phyloP scores from a whole-genome alignment of 495 filamentous ascomycete species.

The Poronia punctata region DNA sequence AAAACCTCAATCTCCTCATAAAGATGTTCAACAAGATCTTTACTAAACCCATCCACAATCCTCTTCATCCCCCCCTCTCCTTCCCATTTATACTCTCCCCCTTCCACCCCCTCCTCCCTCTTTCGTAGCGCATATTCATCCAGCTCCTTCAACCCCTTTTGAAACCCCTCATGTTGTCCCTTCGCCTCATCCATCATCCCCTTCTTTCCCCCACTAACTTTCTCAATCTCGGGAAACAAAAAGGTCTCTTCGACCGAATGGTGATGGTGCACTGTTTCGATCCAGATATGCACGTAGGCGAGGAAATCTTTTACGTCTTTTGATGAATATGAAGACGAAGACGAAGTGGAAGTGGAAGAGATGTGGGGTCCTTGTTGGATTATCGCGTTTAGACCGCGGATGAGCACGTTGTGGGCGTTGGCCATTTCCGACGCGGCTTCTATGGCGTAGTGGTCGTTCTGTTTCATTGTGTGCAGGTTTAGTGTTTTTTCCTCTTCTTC shows the following conservation, averaged over 20 bases:
- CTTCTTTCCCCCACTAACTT: conserved; percentile 8
- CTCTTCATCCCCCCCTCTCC: conserved; percentile 8
- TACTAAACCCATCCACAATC: conserved; percentile 10
- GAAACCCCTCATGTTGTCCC: conserved; percentile 11
- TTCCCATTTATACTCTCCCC: conserved; percentile 8
- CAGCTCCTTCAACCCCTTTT: conserved; percentile 8
- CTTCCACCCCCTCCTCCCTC: too few relatives aligned
- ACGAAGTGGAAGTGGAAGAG: too few relatives aligned
- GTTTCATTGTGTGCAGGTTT: too few relatives aligned
- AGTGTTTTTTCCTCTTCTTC: too few relatives aligned
- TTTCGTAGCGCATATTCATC: conserved; percentile 1
- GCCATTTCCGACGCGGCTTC: conserved; percentile 19
- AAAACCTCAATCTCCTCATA: conserved; percentile 11
- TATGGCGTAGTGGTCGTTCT: conserved; percentile 11
- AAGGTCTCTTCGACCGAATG: conserved; percentile 10
- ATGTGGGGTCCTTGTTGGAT: conserved; percentile 17
- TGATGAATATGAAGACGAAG: conserved; percentile 3
- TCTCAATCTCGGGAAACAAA: conserved; percentile 11
- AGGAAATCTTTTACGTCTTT: conserved; percentile 10
- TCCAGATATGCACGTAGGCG: conserved; percentile 6
- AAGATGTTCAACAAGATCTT: conserved; percentile 8
- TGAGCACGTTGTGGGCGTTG: conserved; percentile 21
- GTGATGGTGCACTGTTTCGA: conserved; percentile 11
- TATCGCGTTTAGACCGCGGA: conserved; percentile 24
- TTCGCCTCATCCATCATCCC: conserved; percentile 9